phyloP scores from a whole-genome alignment of 306 rosid genomes.

The Cucurbita ficifolia region DNA sequence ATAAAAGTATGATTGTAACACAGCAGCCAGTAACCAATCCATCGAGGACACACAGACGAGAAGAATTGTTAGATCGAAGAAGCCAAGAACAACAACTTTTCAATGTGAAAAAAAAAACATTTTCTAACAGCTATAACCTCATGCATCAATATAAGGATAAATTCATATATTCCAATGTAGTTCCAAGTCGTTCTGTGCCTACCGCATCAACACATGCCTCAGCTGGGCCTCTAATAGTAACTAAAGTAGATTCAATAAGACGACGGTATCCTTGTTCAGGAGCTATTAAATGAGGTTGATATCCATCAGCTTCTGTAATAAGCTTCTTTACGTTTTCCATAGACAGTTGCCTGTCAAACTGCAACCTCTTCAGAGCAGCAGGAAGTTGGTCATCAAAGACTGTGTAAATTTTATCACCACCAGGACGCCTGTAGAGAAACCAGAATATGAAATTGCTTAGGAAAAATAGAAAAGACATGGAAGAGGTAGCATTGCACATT shows the following conservation, averaged over 20 bases:
- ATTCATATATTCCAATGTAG: neutral
- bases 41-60: neutral
- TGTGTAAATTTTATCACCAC: constrained; percentile 80
- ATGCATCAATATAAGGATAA: neutral
- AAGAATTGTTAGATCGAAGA: neutral
- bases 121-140: neutral
- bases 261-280: constrained; percentile 97
- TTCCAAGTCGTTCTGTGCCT: constrained; percentile 7
- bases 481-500: neutral
- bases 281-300: constrained; percentile 94
- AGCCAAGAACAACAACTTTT: neutral
- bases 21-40: neutral
- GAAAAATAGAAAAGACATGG: neutral
- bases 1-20: neutral
- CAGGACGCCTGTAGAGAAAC: constrained; percentile 57
- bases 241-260: constrained; percentile 71
- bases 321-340: constrained; percentile 90
- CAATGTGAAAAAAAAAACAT: neutral
- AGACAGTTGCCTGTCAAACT: constrained; percentile 89
- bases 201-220: constrained; percentile 98
- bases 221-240: constrained; percentile 82
- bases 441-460: constrained; percentile 11
- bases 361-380: constrained; percentile 83
- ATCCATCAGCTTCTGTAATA: constrained; percentile 95
- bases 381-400: constrained; percentile 97